phyloP scores from a whole-genome alignment of 2,329 filamentous ascomycete species.

The Alternaria atra region DNA sequence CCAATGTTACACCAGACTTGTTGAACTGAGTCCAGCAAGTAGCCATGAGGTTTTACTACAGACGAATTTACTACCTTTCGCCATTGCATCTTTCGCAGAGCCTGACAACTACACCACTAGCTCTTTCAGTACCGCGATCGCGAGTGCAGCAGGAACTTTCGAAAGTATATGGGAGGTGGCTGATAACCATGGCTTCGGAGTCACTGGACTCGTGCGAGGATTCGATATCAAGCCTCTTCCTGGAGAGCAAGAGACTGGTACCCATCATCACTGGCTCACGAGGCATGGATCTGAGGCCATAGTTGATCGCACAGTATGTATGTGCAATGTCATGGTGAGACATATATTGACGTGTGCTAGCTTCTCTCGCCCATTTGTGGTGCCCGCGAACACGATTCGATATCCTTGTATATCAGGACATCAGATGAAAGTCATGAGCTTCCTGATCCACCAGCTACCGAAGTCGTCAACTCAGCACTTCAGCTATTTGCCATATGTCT shows the following conservation, averaged over 20 bases:
- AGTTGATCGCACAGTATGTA: constrained; percentile 64
- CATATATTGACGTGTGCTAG: constrained; percentile 38
- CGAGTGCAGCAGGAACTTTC: constrained; percentile 86
- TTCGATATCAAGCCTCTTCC: constrained; percentile 76
- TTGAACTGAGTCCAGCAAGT: constrained; percentile 85
- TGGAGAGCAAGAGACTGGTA: constrained; percentile 61
- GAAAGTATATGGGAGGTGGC: constrained; percentile 95
- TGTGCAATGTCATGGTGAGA: background rate
- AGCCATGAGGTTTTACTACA: constrained; percentile 87
- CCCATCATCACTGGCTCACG: constrained; percentile 60
- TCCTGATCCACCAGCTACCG: constrained; percentile 85
- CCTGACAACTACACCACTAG: constrained; percentile 87
- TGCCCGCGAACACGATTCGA: constrained; percentile 88
- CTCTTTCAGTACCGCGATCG: constrained; percentile 89
- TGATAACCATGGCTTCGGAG: constrained; percentile 93
- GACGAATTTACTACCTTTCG: constrained; percentile 88
- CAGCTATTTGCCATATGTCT: constrained; percentile 91
- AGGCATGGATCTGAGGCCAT: constrained; percentile 69
- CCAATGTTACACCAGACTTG: constrained; percentile 92
- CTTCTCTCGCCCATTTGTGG: constrained; percentile 73
- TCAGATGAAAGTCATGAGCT: constrained; percentile 58
- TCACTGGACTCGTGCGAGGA: constrained; percentile 83
- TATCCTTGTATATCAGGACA: constrained; percentile 74
- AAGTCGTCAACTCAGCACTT: constrained; percentile 94
- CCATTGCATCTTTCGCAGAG: constrained; percentile 91